These are phyloP conservation scores for Lentinula edodes DNA, from an alignment of 768 basidiomycete genomes.

Conservation along the genomic window DNA sequence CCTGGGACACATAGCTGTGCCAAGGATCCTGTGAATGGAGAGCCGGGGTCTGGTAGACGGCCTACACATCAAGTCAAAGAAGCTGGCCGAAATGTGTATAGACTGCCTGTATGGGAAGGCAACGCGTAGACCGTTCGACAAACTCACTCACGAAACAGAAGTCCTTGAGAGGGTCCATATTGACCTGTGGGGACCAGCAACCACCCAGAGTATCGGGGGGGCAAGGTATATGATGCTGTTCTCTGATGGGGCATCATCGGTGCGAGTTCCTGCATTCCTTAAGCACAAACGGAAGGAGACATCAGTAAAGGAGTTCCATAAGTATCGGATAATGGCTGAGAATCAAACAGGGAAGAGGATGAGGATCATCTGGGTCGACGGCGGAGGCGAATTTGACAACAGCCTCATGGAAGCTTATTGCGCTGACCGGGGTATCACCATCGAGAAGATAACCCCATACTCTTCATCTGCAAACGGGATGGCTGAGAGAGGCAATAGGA, in stretches of 20 bases:
- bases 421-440: slow-evolving; percentile 15
- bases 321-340: slow-evolving; percentile 11
- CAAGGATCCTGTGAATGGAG: slow-evolving; percentile 10
- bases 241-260: slow-evolving; percentile 14
- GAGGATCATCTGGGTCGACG: slow-evolving; percentile 13
- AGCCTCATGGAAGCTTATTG: slow-evolving; percentile 14
- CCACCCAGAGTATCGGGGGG: slow-evolving; percentile 11
- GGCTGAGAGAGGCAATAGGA: slow-evolving; percentile 1
- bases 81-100: slow-evolving; percentile 9
- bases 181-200: slow-evolving; percentile 20
- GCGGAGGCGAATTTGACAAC: slow-evolving; percentile 23
- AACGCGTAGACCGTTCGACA: slow-evolving; percentile 15
- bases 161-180: slow-evolving; percentile 14
- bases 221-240: slow-evolving; percentile 19
- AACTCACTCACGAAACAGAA: slow-evolving; percentile 10
- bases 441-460: slow-evolving; percentile 15
- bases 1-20: slow-evolving; percentile 10
- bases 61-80: slow-evolving; percentile 3
- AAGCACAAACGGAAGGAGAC: slow-evolving; percentile 15
- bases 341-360: slow-evolving; percentile 12
- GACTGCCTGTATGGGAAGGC: slow-evolving; percentile 23
- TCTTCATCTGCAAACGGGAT: slow-evolving; percentile 22
- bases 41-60: slow-evolving; percentile 11
- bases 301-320: slow-evolving; percentile 11
- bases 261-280: slow-evolving; percentile 14